Base-by-base conservation (phyloP, 139 green algal genomes). In the Spirogloea muscicola region DNA sequence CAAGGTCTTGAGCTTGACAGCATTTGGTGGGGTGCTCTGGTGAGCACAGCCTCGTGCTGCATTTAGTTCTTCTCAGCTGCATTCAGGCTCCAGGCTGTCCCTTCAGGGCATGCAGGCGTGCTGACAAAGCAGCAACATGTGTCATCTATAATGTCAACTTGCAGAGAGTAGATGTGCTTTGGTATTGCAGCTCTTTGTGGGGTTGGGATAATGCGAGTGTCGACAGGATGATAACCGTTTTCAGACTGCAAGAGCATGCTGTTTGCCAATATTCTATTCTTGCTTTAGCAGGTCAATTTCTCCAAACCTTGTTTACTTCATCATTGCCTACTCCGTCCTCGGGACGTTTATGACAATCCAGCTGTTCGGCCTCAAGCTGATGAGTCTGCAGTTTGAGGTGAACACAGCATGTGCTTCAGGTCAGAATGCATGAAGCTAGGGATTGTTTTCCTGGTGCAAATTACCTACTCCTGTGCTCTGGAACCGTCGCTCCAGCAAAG, bases 261-360 rank as follows among this genome's bases (percentile, higher is more conserved):
- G 46, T 21, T 55, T 55, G 21, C 46, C 21, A 21, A 55, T 55
- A 21, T 31, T 21, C 21, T 21, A 55, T 55, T 21, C 46, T 55
- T 18, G 27, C 62, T 67, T 13, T 21, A 27, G 31, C 71, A 79
- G 71, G 71, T 77, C 67, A 37, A 63, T 83, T 31, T 83, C 76
- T 13, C 66, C 66, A 4, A 48, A n/a, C 7, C 36, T 83, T 16
- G 90, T 96, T 7, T 18, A 84, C 0, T 93, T 95, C 77, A 81
- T 96, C 49, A 58, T 96, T 7, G 49, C 68, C 5, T 98, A 97
- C 77, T 85, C 93, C 1, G 27, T 85, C 0, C 39, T 87, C 1
- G 92, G 93, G 49, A 96, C 91, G 1, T 86, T 79, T 31, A 59
- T 95, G n/a, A 96, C 90, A 1, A 87, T 88, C 10, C 52, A 52